Base-by-base conservation (phyloP, 345 rosid genomes). In the Anacardium occidentale region DNA sequence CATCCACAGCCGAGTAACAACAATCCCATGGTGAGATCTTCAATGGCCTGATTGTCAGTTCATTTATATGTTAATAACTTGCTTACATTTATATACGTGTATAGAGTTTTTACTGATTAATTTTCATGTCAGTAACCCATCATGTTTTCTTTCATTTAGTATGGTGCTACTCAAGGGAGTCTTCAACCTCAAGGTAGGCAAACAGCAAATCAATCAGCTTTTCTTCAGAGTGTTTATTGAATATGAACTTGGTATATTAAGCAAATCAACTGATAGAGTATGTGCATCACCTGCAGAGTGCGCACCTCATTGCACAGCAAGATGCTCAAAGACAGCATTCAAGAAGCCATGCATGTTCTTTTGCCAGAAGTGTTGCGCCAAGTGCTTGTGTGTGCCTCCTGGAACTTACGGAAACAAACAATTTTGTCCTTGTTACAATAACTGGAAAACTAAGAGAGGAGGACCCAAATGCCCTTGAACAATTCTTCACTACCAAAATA, bases 321-420 rank as follows among this genome's bases (percentile, higher is more conserved):
- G 94, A 70, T 89, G 94, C 75, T 84, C 83, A 17, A 77, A 68
- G 63, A 89, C 91, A 53, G 80, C 80, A 37, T 73, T 78, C 75
- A 74, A 68, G 80, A 82, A 87, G 75, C 84, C 90, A 50, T 89
- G 91, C 82, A 48, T 89, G 73, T 87, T 87, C 83, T 89, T 87
- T 69, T 89, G 94, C 68, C 74, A 83, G 0, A 87, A 87, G 68
- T 89, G 94, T 76, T 87, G 94, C 56, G 85, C 75, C 24, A 75
- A 74, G 78, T 89, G 94, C 88, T 66, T 84, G 80, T 89, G 94
- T 71, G 93, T 85, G 70, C 93, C 93, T 34, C 83, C 90, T 37
- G 93, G 93, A 12, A 79, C 83, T 9, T 84, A 82, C 15, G 88
- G 88, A 7, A 82, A 83, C 85, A 87, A 87, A 85, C 77, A 79